Evolutionary conservation across 2,329 filamentous ascomycete genomes (phyloP).

Genomic region (Pseudogymnoascus sp.): DNA sequence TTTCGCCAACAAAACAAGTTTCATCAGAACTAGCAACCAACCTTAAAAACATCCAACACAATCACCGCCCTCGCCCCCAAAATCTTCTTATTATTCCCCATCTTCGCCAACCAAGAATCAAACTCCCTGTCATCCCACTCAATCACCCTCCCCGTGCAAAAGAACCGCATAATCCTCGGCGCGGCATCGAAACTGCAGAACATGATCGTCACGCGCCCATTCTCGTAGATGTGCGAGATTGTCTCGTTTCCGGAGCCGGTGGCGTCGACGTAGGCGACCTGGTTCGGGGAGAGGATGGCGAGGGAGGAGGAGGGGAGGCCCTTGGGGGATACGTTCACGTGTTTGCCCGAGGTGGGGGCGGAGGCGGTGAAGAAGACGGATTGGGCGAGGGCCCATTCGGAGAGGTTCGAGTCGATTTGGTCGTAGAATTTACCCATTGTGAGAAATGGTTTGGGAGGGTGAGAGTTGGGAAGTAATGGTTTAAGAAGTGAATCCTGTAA

Average conservation of each 20-base stretch:
- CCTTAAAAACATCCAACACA: conserved; percentile 55
- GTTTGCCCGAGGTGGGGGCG: conserved; percentile 58
- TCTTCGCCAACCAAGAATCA: conserved; percentile 35
- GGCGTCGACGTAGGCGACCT: conserved; percentile 65
- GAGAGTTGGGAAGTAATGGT: not conserved
- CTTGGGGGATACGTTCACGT: conserved; percentile 76
- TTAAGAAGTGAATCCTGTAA: not conserved
- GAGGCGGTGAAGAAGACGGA: conserved; percentile 71
- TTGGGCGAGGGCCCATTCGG: conserved; percentile 59
- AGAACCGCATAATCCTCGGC: conserved; percentile 59
- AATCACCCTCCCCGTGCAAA: conserved; percentile 53
- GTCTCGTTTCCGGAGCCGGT: conserved; percentile 73
- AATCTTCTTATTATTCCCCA: conserved; percentile 40
- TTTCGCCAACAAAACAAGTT: not conserved
- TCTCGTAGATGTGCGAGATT: conserved; percentile 69
- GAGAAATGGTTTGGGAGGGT: not conserved
- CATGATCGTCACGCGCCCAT: conserved; percentile 67
- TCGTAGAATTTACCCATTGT: conserved; percentile 55
- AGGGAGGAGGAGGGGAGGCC: conserved; percentile 59
- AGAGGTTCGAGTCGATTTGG: conserved; percentile 49
- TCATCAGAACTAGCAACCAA: conserved; percentile 17
- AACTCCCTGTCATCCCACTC: conserved; percentile 53
- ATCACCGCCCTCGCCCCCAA: conserved; percentile 55
- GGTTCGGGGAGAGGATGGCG: conserved; percentile 48
- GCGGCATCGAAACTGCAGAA: conserved; percentile 59